A percentile compares a stretch with the other conserved stretches of the same genome.
These are phyloP conservation scores for Colletotrichum kahawae DNA, from an alignment of 2,329 filamentous ascomycete genomes.

Conservation along the genomic window DNA sequence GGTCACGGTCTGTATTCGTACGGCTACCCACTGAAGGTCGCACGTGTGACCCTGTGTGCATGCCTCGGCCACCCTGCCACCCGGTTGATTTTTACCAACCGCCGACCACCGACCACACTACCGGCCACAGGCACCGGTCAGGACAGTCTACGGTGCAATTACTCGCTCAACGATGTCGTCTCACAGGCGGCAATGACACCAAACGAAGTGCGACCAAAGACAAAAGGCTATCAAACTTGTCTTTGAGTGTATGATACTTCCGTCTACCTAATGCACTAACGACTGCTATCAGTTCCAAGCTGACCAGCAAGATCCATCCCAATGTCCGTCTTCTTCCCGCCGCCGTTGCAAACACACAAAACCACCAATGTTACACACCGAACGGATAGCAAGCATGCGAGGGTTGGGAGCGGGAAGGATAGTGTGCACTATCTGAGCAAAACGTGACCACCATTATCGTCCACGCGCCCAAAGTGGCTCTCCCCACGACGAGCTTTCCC, in stretches of 20 bases:
- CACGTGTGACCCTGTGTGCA: not conserved
- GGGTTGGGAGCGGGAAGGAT: not conserved
- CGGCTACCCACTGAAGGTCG: not conserved
- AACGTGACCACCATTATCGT: not conserved
- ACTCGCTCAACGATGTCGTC: not conserved
- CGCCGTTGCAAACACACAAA: not conserved
- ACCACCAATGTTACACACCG: slow-evolving; percentile 11
- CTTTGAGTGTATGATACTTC: slow-evolving; percentile 9
- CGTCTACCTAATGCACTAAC: slow-evolving; percentile 13
- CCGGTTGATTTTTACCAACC: not conserved
- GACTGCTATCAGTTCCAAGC: slow-evolving; percentile 4
- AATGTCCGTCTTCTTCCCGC: slow-evolving; percentile 1
- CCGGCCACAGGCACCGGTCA: not conserved
- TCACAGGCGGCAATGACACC: not conserved
- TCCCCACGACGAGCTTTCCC: not conserved
- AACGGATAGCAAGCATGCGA: not conserved
- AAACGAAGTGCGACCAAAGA: not conserved
- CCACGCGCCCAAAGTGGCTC: not conserved
- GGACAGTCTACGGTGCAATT: not conserved
- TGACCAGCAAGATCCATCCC: slow-evolving; percentile 4
- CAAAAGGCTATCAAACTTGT: not conserved
- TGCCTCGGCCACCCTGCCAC: not conserved
- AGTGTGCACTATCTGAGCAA: not conserved
- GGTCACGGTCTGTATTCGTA: not conserved
- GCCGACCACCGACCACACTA: not conserved